phyloP scores from a whole-genome alignment of 805 yeast genomes.

The Hanseniaspora clermontiae region DNA sequence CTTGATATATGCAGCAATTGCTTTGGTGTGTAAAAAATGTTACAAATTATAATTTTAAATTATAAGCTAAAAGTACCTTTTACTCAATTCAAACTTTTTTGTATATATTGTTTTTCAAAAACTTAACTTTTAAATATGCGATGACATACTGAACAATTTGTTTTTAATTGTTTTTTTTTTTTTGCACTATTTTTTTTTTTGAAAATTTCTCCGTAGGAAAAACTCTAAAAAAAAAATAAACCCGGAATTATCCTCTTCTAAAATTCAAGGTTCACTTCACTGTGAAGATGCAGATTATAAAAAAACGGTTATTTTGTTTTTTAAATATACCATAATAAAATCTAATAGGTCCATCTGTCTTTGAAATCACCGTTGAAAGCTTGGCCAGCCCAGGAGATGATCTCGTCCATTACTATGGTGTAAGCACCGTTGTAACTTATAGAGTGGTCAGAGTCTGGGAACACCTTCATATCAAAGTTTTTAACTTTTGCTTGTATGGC shows the following conservation, averaged over 20 bases:
- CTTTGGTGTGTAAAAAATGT: background rate
- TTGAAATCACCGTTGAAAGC: slow-evolving; percentile 45
- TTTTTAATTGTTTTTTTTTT: too few relatives aligned
- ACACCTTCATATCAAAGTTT: slow-evolving; percentile 66
- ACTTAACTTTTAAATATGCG: background rate
- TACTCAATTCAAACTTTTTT: too few relatives aligned
- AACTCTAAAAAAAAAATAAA: background rate
- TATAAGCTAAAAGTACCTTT: too few relatives aligned
- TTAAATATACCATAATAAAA: background rate
- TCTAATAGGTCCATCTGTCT: slow-evolving; percentile 8
- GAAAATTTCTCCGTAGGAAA: background rate
- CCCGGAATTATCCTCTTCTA: background rate
- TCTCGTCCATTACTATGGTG: slow-evolving; percentile 53
- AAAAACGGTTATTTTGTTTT: background rate
- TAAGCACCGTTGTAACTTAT: slow-evolving; percentile 64
- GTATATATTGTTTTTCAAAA: too few relatives aligned
- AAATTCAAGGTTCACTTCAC: too few relatives aligned
- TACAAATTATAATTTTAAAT: too few relatives aligned
- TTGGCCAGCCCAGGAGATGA: slow-evolving; percentile 48
- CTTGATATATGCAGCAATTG: background rate
- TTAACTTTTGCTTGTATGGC: slow-evolving; percentile 63
- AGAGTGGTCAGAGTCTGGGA: slow-evolving; percentile 72
- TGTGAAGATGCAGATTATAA: background rate
- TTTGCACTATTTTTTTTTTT: background rate
- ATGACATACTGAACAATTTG: background rate